Conservation (phyloP, 1,284 basidiomycete genomes). For the Apiotrichum montevideense region DNA sequence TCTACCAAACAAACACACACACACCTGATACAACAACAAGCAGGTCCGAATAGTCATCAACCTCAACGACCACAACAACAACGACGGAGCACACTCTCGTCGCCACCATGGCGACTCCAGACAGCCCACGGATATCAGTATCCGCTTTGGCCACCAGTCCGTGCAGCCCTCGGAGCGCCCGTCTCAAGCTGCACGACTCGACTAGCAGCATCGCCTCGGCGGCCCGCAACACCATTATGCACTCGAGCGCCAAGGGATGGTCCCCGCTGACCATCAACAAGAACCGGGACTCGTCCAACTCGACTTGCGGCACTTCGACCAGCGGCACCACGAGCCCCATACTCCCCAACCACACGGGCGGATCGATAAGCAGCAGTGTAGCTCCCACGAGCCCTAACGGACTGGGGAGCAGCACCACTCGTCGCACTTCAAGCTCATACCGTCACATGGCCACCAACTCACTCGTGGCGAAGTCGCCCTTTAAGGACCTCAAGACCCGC, state of each 20-base stretch:
- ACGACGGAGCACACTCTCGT: not conserved
- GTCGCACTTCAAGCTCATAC: constrained; percentile 73
- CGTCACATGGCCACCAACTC: constrained; percentile 72
- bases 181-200: constrained; percentile 6
- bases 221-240: constrained; percentile 40
- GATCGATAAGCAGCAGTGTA: constrained; percentile 4
- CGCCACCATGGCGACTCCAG: constrained; percentile 3
- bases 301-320: not conserved
- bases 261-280: constrained; percentile 47
- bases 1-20: not conserved
- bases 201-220: constrained; percentile 13
- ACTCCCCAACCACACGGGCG: constrained; percentile 21
- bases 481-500: constrained; percentile 53
- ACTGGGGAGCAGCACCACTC: constrained; percentile 19
- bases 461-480: constrained; percentile 82
- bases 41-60: not conserved
- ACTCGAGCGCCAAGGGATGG: constrained; percentile 47
- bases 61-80: not conserved
- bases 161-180: not conserved
- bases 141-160: not conserved
- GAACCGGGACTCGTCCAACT: constrained; percentile 14
- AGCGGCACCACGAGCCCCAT: constrained; percentile 4
- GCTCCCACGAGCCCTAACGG: not conserved
- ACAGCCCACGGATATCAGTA: not conserved
- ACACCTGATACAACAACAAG: not conserved